Conservation (phyloP, 192 early-diverging fungal genomes). For the Backusella tarrabulga region DNA sequence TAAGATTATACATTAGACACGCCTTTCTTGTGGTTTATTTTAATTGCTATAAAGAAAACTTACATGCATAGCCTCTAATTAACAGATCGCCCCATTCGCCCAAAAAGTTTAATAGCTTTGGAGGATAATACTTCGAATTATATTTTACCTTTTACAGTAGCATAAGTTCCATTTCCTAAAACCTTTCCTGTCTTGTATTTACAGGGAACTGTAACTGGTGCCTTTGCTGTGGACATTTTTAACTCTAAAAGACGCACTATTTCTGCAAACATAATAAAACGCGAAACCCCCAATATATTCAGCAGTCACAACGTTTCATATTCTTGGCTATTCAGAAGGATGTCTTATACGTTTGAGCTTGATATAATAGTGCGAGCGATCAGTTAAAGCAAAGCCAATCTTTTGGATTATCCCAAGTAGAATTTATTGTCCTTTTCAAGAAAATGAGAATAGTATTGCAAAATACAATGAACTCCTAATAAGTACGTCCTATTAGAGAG, state of each 20-base stretch:
- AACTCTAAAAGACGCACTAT: background rate
- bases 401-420: too few relatives aligned
- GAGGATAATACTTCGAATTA: background rate
- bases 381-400: too few relatives aligned
- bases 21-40: background rate
- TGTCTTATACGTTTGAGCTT: too few relatives aligned
- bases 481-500: too few relatives aligned
- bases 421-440: too few relatives aligned
- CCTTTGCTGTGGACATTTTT: slow-evolving; percentile 2
- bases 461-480: too few relatives aligned
- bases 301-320: background rate
- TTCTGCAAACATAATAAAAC: background rate
- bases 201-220: slow-evolving; percentile 44
- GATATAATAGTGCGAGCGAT: too few relatives aligned
- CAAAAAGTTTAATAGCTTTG: background rate
- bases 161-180: slow-evolving; percentile 66
- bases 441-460: too few relatives aligned
- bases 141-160: slow-evolving; percentile 61
- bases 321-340: background rate
- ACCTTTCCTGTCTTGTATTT: slow-evolving; percentile 68
- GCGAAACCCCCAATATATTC: background rate
- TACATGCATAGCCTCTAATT: slow-evolving; percentile 52
- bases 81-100: background rate
- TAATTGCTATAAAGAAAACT: slow-evolving; percentile 50
- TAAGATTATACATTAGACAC: background rate